These are phyloP conservation scores for Paragyromitra xinjiangensis DNA, from an alignment of 495 filamentous ascomycete species.

Conservation along the genomic window DNA sequence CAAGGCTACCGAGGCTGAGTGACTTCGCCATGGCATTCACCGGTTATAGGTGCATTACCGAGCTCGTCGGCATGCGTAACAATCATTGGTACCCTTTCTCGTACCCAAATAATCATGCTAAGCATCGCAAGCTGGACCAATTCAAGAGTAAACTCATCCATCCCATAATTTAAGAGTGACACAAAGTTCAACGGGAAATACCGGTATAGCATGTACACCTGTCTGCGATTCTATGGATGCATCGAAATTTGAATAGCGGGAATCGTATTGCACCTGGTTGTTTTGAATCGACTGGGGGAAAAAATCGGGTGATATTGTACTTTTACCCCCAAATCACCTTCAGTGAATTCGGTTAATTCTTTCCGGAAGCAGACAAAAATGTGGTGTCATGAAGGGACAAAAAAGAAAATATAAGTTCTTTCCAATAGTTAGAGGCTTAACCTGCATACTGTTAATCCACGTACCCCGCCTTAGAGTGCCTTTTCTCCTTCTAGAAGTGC, in stretches of 20 bases:
- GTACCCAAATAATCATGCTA: not conserved
- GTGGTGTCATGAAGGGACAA: not conserved
- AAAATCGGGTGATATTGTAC: not conserved
- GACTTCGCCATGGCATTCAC: not conserved
- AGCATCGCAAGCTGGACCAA: slow-evolving; percentile 12
- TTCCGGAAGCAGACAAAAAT: not conserved
- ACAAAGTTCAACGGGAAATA: not conserved
- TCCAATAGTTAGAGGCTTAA: not conserved
- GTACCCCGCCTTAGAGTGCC: not conserved
- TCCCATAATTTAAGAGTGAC: not conserved
- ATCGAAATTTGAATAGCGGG: not conserved
- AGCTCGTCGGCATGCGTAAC: not conserved
- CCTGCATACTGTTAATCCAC: not conserved
- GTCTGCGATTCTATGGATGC: slow-evolving; percentile 4
- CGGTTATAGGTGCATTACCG: not conserved
- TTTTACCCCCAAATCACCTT: not conserved
- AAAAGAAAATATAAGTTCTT: not conserved
- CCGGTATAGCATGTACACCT: slow-evolving; percentile 1
- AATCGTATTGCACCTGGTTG: not conserved
- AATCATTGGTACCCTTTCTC: not conserved
- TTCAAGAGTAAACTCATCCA: not conserved
- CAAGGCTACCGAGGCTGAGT: not conserved
- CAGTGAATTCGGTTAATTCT: not conserved
- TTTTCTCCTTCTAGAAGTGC: not conserved
- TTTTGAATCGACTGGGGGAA: not conserved